phyloP scores from a whole-genome alignment of 2,329 filamentous ascomycete species.

The Verticillium alfalfae region DNA sequence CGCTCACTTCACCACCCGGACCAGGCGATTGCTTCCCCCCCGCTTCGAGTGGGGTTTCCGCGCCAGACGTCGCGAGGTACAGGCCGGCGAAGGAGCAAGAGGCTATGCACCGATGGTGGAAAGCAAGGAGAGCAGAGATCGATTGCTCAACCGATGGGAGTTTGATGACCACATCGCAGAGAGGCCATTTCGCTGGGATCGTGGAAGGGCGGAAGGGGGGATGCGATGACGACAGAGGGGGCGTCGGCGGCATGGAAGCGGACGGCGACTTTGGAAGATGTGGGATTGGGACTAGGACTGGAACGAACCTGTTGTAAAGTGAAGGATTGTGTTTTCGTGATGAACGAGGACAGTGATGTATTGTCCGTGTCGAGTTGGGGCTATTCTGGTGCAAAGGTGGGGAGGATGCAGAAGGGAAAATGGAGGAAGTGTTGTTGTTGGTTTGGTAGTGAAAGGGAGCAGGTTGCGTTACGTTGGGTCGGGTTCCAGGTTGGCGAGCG shows the following conservation, averaged over 20 bases:
- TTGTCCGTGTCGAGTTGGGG: not conserved
- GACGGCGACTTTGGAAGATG: conserved; percentile 4
- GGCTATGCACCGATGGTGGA: not conserved
- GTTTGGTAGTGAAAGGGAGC: conserved; percentile 4
- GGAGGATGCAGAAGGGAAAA: conserved; percentile 4
- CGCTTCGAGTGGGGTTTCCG: conserved; percentile 12
- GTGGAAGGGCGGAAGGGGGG: conserved; percentile 9
- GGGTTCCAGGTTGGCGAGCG: conserved; percentile 2
- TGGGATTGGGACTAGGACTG: conserved; percentile 2
- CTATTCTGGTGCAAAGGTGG: not conserved
- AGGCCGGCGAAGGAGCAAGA: not conserved
- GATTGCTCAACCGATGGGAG: not conserved
- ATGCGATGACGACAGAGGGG: conserved; percentile 35
- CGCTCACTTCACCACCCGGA: conserved; percentile 11
- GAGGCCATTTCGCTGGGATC: not conserved
- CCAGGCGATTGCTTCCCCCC: conserved; percentile 5
- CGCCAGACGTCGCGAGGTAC: conserved; percentile 4
- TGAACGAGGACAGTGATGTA: not conserved
- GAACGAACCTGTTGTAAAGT: conserved; percentile 11
- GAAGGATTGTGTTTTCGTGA: not conserved
- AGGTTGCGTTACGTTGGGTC: conserved; percentile 4
- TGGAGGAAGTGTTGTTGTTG: conserved; percentile 5
- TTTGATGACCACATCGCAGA: not conserved
- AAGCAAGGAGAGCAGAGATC: not conserved
- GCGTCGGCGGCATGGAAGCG: conserved; percentile 10